Percentiles rank a stretch among this genome's conserved stretches.
Conservation (phyloP, 129 eudicot species). For the Oenanthe sinensis region DNA sequence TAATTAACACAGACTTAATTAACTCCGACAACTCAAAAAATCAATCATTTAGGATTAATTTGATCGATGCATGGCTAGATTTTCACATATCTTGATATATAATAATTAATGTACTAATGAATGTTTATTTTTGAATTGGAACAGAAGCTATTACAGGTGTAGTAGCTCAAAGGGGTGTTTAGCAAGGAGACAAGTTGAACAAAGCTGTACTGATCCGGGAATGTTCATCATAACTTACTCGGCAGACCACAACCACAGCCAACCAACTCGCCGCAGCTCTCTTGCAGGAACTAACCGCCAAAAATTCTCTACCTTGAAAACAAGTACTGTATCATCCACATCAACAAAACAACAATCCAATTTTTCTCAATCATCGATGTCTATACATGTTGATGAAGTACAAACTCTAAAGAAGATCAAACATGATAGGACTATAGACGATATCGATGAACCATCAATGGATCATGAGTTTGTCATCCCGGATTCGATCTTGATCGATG, state of each 20-base stretch:
- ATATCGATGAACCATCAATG: slow-evolving; percentile 4
- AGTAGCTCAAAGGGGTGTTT: slow-evolving; percentile 1
- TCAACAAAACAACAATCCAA: not conserved
- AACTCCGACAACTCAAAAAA: too few species aligned
- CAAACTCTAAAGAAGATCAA: slow-evolving; percentile 4
- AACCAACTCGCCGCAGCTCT: slow-evolving; percentile 57
- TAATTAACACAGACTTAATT: too few species aligned
- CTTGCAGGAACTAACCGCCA: slow-evolving; percentile 56
- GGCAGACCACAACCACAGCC: not conserved
- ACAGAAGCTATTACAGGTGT: slow-evolving; percentile 5
- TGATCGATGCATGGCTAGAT: too few species aligned
- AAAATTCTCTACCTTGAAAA: slow-evolving; percentile 29
- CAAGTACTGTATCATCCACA: slow-evolving; percentile 9
- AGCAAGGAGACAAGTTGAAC: slow-evolving; percentile 4
- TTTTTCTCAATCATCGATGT: too few species aligned
- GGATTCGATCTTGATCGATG: slow-evolving; percentile 34
- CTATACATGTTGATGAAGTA: not conserved
- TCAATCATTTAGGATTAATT: too few species aligned
- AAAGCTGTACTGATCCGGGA: not conserved
- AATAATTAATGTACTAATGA: not conserved
- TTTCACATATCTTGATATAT: not conserved
- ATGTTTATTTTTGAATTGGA: not conserved
- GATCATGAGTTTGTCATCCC: slow-evolving; percentile 13
- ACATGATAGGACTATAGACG: slow-evolving; percentile 17
- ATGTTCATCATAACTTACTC: not conserved